Percentiles rank a stretch among this genome's conserved stretches.
phyloP scores from a whole-genome alignment of 257 asterid genomes.

The Jacaranda copaia region DNA sequence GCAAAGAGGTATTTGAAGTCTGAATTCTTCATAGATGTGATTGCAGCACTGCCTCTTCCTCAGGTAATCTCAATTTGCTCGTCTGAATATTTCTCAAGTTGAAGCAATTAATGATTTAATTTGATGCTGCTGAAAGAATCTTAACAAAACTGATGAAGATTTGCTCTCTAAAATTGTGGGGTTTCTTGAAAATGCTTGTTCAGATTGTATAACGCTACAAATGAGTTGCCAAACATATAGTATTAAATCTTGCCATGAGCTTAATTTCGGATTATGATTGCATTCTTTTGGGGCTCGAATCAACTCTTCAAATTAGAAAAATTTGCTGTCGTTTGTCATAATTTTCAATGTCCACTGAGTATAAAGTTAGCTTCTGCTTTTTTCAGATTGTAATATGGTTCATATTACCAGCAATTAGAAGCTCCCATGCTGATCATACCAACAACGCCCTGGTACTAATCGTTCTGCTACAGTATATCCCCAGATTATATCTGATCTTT shows the following conservation, averaged over 20 bases:
- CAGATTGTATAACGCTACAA: no score
- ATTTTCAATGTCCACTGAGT: not conserved
- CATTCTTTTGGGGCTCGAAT: no score
- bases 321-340: not conserved
- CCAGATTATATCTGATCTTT: constrained; percentile 58
- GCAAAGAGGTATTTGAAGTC: constrained; percentile 54
- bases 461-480: constrained; percentile 58
- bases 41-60: constrained; percentile 74
- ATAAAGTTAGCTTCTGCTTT: not conserved
- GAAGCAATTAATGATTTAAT: not conserved
- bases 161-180: not conserved
- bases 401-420: constrained; percentile 59
- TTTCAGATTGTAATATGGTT: constrained; percentile 69
- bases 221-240: not conserved
- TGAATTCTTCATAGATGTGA: constrained; percentile 56
- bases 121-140: not conserved
- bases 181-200: not conserved
- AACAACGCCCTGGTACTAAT: constrained; percentile 55
- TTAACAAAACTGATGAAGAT: not conserved
- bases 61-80: constrained; percentile 52
- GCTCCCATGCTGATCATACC: constrained; percentile 62
- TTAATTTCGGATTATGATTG: not conserved
- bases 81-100: not conserved
- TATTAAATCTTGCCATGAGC: not conserved
- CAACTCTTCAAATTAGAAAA: not conserved